Percentiles rank a stretch among this genome's conserved stretches.
Conservation (phyloP, 495 filamentous ascomycete genomes). For the Penicillium bialowiezense region DNA sequence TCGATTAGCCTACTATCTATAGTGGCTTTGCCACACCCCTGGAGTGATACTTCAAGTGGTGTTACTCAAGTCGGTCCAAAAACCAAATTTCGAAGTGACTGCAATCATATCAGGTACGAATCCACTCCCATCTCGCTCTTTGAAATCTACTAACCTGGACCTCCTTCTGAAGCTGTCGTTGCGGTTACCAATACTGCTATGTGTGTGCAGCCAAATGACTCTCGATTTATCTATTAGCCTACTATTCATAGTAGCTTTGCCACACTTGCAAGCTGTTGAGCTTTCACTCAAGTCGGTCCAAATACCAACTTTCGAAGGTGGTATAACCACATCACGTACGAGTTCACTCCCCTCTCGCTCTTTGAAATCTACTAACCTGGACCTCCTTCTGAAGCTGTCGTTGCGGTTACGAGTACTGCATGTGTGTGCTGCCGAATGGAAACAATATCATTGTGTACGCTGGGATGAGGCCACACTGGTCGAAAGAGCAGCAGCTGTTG, state of each 20-base stretch:
- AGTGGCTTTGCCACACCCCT: slow-evolving; percentile 29
- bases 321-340: slow-evolving; percentile 29
- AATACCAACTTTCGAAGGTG: slow-evolving; percentile 17
- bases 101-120: slow-evolving; percentile 27
- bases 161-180: slow-evolving; percentile 8
- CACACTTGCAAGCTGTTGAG: too few species aligned
- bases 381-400: slow-evolving; percentile 3
- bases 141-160: not conserved
- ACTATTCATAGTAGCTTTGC: slow-evolving; percentile 31
- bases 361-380: not conserved
- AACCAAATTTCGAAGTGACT: slow-evolving; percentile 18
- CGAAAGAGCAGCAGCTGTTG: too few species aligned
- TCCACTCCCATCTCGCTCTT: not conserved
- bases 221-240: too few species aligned
- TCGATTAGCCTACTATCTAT: too few species aligned
- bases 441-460: slow-evolving; percentile 43
- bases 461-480: slow-evolving; percentile 36
- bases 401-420: slow-evolving; percentile 23
- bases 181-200: slow-evolving; percentile 24
- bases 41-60: too few species aligned
- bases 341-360: not conserved
- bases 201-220: slow-evolving; percentile 6
- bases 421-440: slow-evolving; percentile 37
- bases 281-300: too few species aligned
- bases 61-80: too few species aligned